These are phyloP conservation scores for Aspergillus spinulosporus DNA, from an alignment of 2,329 filamentous ascomycete species.

Conservation along the genomic window DNA sequence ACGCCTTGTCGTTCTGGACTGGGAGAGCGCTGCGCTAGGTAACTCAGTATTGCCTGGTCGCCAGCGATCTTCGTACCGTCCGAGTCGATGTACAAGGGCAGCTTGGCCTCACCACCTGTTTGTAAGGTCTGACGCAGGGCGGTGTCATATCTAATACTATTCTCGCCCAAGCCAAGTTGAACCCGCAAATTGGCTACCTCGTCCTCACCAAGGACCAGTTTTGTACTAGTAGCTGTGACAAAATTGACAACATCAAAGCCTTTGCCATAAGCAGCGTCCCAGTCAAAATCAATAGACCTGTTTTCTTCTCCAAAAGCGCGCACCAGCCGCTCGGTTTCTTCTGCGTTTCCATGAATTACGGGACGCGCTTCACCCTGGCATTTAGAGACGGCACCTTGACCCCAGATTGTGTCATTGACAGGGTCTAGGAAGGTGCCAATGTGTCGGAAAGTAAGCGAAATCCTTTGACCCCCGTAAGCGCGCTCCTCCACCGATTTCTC, in stretches of 20 bases:
- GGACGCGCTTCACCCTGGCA: conserved; percentile 57
- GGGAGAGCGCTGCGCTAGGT: conserved; percentile 29
- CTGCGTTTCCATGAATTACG: conserved; percentile 69
- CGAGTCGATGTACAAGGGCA: conserved; percentile 31
- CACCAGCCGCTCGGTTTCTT: conserved; percentile 66
- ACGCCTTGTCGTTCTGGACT: conserved; percentile 29
- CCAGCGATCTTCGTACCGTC: conserved; percentile 33
- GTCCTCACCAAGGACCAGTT: conserved; percentile 35
- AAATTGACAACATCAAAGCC: conserved; percentile 76
- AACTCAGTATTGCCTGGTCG: conserved; percentile 33
- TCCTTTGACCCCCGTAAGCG: conserved; percentile 72
- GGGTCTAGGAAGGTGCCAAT: conserved; percentile 81
- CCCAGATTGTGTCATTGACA: conserved; percentile 74
- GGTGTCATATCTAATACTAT: conserved; percentile 38
- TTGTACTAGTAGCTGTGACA: conserved; percentile 36
- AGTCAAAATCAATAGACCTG: conserved; percentile 67
- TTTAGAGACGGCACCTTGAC: conserved; percentile 80
- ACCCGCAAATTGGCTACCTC: conserved; percentile 40
- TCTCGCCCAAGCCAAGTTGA: conserved; percentile 40
- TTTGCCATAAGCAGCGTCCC: conserved; percentile 71
- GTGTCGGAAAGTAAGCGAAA: conserved; percentile 85
- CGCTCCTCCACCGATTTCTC: conserved; percentile 72
- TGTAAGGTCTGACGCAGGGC: background rate
- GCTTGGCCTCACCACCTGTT: conserved; percentile 4
- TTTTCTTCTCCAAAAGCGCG: conserved; percentile 85